A percentile compares a stretch with the other conserved stretches of the same genome.
Evolutionary conservation across 331 rosid species (phyloP).

Genomic region (Saraca asoca): DNA sequence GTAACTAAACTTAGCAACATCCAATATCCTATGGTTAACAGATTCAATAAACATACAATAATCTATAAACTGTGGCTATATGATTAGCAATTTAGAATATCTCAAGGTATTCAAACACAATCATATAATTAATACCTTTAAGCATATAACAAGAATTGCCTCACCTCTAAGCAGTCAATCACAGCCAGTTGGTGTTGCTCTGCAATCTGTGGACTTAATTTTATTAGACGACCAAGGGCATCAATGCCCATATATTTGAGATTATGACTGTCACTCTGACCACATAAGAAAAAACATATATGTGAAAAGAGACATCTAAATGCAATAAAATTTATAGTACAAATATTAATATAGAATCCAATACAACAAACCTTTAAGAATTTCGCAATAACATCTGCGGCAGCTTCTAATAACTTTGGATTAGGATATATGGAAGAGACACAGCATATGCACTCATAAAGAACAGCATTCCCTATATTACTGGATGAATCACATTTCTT

Average conservation of each 20-base stretch:
- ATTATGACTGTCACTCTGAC: slow-evolving; percentile 93
- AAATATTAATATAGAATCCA: slow-evolving; percentile 18
- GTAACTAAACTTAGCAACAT: not conserved
- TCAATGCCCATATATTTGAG: slow-evolving; percentile 95
- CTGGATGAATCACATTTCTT: slow-evolving; percentile 64
- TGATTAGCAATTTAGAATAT: not conserved
- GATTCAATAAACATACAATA: not conserved
- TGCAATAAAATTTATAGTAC: not conserved
- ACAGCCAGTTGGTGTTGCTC: slow-evolving; percentile 93
- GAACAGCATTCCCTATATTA: slow-evolving; percentile 87
- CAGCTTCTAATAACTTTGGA: slow-evolving; percentile 69
- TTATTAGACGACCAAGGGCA: slow-evolving; percentile 83
- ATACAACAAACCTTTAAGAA: slow-evolving; percentile 67
- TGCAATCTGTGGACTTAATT: slow-evolving; percentile 76
- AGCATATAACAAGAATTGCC: slow-evolving; percentile 18
- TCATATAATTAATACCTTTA: slow-evolving; percentile 16
- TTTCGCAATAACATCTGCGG: slow-evolving; percentile 74
- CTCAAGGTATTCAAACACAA: not conserved
- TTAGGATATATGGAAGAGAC: slow-evolving; percentile 70
- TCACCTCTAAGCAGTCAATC: slow-evolving; percentile 89
- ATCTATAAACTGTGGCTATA: not conserved
- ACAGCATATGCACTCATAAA: slow-evolving; percentile 78
- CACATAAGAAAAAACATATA: slow-evolving; percentile 22
- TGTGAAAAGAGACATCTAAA: slow-evolving; percentile 14
- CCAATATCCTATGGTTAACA: slow-evolving; percentile 20